Conservation (phyloP, 192 early-diverging fungal genomes). For the Gonapodya sp. region DNA sequence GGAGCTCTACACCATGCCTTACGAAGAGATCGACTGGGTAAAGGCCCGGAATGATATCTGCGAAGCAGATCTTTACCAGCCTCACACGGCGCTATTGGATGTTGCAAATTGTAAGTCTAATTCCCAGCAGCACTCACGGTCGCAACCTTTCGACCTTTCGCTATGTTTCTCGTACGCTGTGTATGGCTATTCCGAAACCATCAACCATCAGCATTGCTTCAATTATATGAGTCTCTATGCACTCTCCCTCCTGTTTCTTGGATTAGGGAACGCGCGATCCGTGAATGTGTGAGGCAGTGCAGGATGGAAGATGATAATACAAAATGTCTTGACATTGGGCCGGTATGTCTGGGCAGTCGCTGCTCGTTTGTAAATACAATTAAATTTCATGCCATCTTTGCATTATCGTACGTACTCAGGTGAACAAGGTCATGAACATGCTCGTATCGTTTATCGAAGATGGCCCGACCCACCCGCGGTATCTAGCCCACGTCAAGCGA, state of each 20-base stretch:
- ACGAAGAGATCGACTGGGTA: constrained; percentile 75
- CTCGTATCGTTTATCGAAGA: constrained; percentile 75
- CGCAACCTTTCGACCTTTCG: neutral
- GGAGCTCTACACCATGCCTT: constrained; percentile 83
- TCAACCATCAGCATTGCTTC: neutral
- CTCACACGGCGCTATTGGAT: constrained; percentile 68
- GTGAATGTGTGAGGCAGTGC: constrained; percentile 69
- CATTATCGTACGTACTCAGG: too few relatives aligned
- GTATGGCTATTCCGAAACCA: too few relatives aligned
- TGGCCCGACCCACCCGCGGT: constrained; percentile 71
- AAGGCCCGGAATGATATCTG: constrained; percentile 72
- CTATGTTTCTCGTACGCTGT: neutral
- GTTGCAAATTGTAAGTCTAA: constrained; percentile 50
- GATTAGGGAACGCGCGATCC: constrained; percentile 58
- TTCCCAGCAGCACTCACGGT: neutral
- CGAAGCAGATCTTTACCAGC: constrained; percentile 71
- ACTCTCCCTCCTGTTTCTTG: constrained; percentile 30
- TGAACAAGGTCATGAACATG: constrained; percentile 91
- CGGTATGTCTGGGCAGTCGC: too few relatives aligned
- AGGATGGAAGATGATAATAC: constrained; percentile 85
- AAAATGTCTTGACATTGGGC: constrained; percentile 78
- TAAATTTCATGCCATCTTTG: too few relatives aligned
- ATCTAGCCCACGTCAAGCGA: constrained; percentile 60
- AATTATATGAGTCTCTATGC: neutral
- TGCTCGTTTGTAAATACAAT: too few relatives aligned